Base-by-base conservation (phyloP, 257 asterid genomes). In the Salvia splendens region DNA sequence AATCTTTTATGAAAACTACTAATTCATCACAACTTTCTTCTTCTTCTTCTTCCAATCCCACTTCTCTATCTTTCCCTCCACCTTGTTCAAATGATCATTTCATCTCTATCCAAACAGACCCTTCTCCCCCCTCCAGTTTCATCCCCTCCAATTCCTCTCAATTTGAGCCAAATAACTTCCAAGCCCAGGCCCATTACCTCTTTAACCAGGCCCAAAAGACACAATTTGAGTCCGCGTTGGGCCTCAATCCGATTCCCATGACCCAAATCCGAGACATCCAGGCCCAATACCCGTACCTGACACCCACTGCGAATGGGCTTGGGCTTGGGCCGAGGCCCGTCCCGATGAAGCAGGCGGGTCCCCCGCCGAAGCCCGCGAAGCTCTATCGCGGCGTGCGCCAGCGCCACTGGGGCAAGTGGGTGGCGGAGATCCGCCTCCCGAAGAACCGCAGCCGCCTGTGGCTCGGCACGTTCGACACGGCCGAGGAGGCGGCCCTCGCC, bases 341-440 rank as follows among this genome's bases (percentile, higher is more conserved):
- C 9, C 50, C 74, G 5, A 84, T 89, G 90, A 89, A 89, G 79
- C 93, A 75, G 14, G n/a, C 68, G 3, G 91, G 86, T 12, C 65
- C 90, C 6, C 87, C 94, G 1, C 83, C 90, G 1, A 88, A 88
- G 85, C 94, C 98, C 80, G 78, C 73, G 4, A 93, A 93, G 76
- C 95, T 90, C 8, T 93, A 93, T 87, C 70, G 99, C 42, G 99
- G 99, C 1, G 99, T 93, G 12, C 79, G 99, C 70, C 99, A 93
- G 74, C 88, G 99, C 5, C 99, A 93, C 88, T 93, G 99, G 99
- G 99, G 99, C 0, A 93, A 93, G 65, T 93, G 98, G 98, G 98
- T 93, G 28, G 98, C 97, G 4, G 98, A 92, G 86, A 92, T 92
- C 80, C 93, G 98, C 4, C 68, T 92, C 38, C 98, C 98, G 0